A percentile compares a stretch with the other conserved stretches of the same genome.
These are phyloP conservation scores for Teunomyces gatunensis DNA, from an alignment of 805 yeast species.

Conservation along the genomic window DNA sequence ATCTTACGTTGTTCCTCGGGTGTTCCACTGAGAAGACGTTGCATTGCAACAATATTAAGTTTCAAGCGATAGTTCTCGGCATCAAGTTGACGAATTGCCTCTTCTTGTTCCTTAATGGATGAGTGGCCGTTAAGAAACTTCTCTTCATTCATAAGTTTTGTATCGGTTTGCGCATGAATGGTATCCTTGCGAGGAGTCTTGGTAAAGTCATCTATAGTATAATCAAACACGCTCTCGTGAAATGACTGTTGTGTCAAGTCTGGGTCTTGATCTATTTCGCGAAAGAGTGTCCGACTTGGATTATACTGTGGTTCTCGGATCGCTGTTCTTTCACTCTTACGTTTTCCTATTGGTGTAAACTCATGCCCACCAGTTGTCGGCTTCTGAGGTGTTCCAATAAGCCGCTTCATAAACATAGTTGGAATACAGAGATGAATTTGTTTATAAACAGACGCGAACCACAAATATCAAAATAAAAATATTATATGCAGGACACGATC, in stretches of 20 bases:
- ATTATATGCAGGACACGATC: neutral
- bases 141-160: slow-evolving; percentile 4
- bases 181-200: neutral
- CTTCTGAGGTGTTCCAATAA: slow-evolving; percentile 17
- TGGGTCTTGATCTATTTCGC: slow-evolving; percentile 8
- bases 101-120: slow-evolving; percentile 23
- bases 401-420: slow-evolving; percentile 9
- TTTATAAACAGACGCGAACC: slow-evolving; percentile 4
- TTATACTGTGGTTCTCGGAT: slow-evolving; percentile 1
- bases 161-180: slow-evolving; percentile 1
- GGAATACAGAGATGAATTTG: neutral
- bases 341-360: slow-evolving; percentile 26
- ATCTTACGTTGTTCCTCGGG: slow-evolving; percentile 21
- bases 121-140: slow-evolving; percentile 9
- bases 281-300: slow-evolving; percentile 10
- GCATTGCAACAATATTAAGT: slow-evolving; percentile 23
- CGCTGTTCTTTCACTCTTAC: slow-evolving; percentile 3
- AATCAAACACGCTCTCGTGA: slow-evolving; percentile 8
- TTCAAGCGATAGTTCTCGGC: slow-evolving; percentile 24
- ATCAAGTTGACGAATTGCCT: slow-evolving; percentile 15
- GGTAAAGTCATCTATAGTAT: slow-evolving; percentile 1
- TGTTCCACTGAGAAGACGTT: slow-evolving; percentile 18
- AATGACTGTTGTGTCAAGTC: slow-evolving; percentile 7
- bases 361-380: slow-evolving; percentile 11
- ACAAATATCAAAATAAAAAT: neutral